Conservation (phyloP, 2,329 filamentous ascomycete species). For the Didymosphaeria variabile region DNA sequence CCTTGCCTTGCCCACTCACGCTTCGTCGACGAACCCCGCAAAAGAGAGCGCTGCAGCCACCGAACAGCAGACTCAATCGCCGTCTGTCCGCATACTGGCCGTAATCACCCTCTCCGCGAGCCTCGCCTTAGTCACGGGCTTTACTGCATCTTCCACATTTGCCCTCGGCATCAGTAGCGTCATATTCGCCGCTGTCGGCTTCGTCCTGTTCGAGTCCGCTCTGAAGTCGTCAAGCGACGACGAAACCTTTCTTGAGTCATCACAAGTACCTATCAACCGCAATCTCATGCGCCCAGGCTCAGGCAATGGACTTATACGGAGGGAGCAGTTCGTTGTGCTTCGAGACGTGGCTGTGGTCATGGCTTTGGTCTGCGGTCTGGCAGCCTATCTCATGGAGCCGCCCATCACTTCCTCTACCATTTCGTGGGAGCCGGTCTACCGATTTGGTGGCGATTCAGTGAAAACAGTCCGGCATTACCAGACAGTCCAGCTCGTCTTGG, state of each 20-base stretch:
- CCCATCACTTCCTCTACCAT: slow-evolving; percentile 33
- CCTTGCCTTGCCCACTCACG: slow-evolving; percentile 34
- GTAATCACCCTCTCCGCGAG: slow-evolving; percentile 48
- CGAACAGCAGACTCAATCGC: slow-evolving; percentile 27
- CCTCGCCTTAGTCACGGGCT: slow-evolving; percentile 45
- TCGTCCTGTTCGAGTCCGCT: slow-evolving; percentile 53
- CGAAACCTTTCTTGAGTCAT: slow-evolving; percentile 33
- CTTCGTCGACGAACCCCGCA: slow-evolving; percentile 30
- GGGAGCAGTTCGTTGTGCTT: slow-evolving; percentile 36
- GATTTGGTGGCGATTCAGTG: slow-evolving; percentile 10
- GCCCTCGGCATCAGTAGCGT: slow-evolving; percentile 55
- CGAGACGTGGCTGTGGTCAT: slow-evolving; percentile 42
- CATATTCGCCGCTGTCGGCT: slow-evolving; percentile 51
- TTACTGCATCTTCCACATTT: slow-evolving; percentile 44
- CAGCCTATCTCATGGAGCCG: slow-evolving; percentile 41
- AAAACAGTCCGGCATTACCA: slow-evolving; percentile 31
- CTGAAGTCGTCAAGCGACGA: slow-evolving; percentile 36
- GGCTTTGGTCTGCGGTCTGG: slow-evolving; percentile 37
- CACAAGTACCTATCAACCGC: slow-evolving; percentile 48
- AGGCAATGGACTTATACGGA: slow-evolving; percentile 32
- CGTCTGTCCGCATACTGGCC: slow-evolving; percentile 42
- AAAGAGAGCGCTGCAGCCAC: slow-evolving; percentile 24
- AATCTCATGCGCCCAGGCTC: slow-evolving; percentile 38
- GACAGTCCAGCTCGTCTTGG: slow-evolving; percentile 37
- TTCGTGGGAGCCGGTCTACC: slow-evolving; percentile 40